phyloP scores from a whole-genome alignment of 768 basidiomycete genomes.

The Suillus hirtellus region DNA sequence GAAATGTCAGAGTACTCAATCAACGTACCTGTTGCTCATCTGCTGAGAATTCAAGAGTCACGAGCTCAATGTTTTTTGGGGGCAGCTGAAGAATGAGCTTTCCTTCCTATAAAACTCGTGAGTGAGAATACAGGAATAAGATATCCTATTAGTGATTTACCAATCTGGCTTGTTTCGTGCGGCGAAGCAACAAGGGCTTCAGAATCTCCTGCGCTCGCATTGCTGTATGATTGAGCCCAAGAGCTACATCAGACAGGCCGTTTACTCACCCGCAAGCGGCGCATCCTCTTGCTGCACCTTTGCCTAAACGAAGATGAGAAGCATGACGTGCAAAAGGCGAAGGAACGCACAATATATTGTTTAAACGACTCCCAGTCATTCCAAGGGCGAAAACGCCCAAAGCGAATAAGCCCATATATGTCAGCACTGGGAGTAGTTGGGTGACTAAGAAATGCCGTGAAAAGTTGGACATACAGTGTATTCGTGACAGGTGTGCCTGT shows the following conservation, averaged over 20 bases:
- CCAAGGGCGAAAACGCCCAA: slow-evolving; percentile 67
- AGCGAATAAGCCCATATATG: slow-evolving; percentile 70
- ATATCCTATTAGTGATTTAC: slow-evolving; percentile 16
- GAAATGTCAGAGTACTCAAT: neutral
- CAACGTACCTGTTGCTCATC: slow-evolving; percentile 63
- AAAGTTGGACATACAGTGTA: slow-evolving; percentile 45
- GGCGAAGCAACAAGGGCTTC: slow-evolving; percentile 64
- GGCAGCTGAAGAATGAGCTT: slow-evolving; percentile 67
- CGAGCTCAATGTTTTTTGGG: slow-evolving; percentile 57
- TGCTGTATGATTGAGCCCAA: slow-evolving; percentile 28
- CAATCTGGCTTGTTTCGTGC: slow-evolving; percentile 65
- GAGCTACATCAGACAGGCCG: neutral
- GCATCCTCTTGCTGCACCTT: slow-evolving; percentile 58
- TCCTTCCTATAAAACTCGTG: slow-evolving; percentile 46
- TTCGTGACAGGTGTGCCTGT: slow-evolving; percentile 79
- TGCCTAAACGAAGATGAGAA: slow-evolving; percentile 34
- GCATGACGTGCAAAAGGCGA: neutral
- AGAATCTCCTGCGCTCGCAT: slow-evolving; percentile 68
- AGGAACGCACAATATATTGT: slow-evolving; percentile 45
- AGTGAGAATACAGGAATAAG: neutral
- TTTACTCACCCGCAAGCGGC: slow-evolving; percentile 52
- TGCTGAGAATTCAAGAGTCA: slow-evolving; percentile 57
- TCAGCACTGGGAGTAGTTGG: slow-evolving; percentile 43
- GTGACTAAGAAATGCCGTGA: neutral
- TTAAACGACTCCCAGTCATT: slow-evolving; percentile 75